Evolutionary conservation across 108 stramenopile species (phyloP).

Genomic region (Phaeodactylum tricornutum): DNA sequence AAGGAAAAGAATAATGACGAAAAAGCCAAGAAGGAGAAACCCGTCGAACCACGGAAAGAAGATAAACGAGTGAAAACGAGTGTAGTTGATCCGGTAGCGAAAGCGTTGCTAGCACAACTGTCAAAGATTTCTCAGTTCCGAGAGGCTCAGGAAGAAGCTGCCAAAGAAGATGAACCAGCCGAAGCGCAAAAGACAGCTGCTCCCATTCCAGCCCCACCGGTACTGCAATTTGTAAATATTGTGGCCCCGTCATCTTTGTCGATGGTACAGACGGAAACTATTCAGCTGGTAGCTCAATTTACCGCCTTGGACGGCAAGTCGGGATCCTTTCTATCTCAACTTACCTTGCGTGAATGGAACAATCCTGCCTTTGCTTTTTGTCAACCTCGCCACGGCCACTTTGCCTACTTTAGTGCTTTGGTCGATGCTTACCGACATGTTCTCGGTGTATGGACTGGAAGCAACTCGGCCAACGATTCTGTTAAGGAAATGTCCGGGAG

Average conservation of each 20-base stretch:
- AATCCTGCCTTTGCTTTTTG: constrained; percentile 90
- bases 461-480: neutral
- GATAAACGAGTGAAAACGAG: constrained; percentile 41
- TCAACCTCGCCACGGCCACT: constrained; percentile 87
- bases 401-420: constrained; percentile 91
- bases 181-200: constrained; percentile 2
- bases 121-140: constrained; percentile 33
- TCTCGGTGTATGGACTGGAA: constrained; percentile 17
- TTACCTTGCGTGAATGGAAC: constrained; percentile 75
- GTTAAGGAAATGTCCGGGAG: constrained; percentile 6
- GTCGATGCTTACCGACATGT: constrained; percentile 90
- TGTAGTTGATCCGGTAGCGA: constrained; percentile 65
- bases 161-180: constrained; percentile 7
- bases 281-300: constrained; percentile 96
- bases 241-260: constrained; percentile 70
- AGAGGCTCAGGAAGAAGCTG: constrained; percentile 5
- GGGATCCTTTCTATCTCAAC: constrained; percentile 70
- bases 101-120: constrained; percentile 43
- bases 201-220: constrained; percentile 36
- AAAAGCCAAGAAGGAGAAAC: constrained; percentile 13
- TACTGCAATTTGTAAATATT: constrained; percentile 61
- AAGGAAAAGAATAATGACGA: constrained; percentile 18
- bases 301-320: constrained; percentile 69
- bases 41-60: constrained; percentile 19
- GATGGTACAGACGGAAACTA: constrained; percentile 74